Percentiles rank a stretch among this genome's conserved stretches.
Evolutionary conservation across 1,139 yeast genomes (phyloP).

Genomic region (Kazachstania sp.): DNA sequence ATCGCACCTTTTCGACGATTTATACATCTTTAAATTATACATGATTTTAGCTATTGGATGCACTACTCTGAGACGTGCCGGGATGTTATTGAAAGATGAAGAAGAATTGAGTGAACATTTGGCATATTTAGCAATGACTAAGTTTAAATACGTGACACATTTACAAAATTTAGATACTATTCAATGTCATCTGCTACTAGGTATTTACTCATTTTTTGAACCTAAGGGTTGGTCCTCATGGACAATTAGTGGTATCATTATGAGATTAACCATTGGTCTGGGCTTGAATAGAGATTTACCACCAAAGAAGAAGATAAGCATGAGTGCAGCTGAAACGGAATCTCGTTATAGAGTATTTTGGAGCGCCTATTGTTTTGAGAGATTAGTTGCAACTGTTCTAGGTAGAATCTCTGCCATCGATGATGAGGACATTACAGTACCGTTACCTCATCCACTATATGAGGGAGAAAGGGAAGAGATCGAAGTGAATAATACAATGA

Average conservation of each 20-base stretch:
- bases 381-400: conserved; percentile 37
- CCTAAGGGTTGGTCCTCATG: conserved; percentile 40
- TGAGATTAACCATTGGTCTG: conserved; percentile 36
- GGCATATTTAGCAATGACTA: conserved; percentile 32
- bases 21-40: conserved; percentile 36
- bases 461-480: conserved; percentile 36
- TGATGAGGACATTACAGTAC: conserved; percentile 41
- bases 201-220: conserved; percentile 40
- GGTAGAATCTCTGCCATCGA: conserved; percentile 40
- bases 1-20: conserved; percentile 19
- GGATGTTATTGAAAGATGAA: conserved; percentile 31
- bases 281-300: conserved; percentile 37
- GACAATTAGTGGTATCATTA: conserved; percentile 41
- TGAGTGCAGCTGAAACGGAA: conserved; percentile 34
- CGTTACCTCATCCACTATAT: conserved; percentile 34
- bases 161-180: conserved; percentile 34
- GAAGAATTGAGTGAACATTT: conserved; percentile 32
- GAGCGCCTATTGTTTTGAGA: conserved; percentile 44
- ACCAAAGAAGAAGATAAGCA: conserved; percentile 21
- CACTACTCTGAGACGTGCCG: conserved; percentile 38
- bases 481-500: conserved; percentile 36
- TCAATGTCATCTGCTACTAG: conserved; percentile 36
- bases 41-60: conserved; percentile 45
- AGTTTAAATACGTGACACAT: conserved; percentile 32
- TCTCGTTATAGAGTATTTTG: conserved; percentile 40